Conservation (phyloP, 2,329 filamentous ascomycete genomes). For the Pyrenochaeta sp. region DNA sequence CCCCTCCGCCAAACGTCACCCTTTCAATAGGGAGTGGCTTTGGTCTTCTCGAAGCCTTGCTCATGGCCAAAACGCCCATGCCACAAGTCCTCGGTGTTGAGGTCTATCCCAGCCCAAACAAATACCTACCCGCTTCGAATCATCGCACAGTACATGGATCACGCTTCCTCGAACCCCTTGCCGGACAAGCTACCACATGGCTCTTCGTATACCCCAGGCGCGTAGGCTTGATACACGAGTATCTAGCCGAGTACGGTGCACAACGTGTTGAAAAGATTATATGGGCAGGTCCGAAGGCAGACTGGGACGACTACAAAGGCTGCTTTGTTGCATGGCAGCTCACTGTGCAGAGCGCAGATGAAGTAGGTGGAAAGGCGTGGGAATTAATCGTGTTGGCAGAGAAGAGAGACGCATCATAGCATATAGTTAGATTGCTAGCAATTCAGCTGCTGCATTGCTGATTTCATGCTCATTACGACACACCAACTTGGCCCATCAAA, state of each 20-base stretch:
- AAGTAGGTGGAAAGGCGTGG: constrained; percentile 42
- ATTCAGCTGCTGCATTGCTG: background rate
- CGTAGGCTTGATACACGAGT: constrained; percentile 54
- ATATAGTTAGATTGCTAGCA: too few relatives aligned
- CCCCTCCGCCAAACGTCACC: constrained; percentile 24
- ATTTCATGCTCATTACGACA: too few relatives aligned
- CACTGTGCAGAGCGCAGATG: constrained; percentile 24
- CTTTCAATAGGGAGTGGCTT: constrained; percentile 60
- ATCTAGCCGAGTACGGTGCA: constrained; percentile 48
- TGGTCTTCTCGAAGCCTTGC: constrained; percentile 58
- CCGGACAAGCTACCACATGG: constrained; percentile 54
- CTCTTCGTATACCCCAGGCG: constrained; percentile 63
- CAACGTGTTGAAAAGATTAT: constrained; percentile 46
- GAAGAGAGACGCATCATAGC: background rate
- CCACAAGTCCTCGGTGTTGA: constrained; percentile 57
- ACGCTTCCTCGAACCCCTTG: constrained; percentile 53
- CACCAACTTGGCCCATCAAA: too few relatives aligned
- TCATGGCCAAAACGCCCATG: constrained; percentile 31
- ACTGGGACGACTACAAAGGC: constrained; percentile 49
- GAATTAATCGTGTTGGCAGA: constrained; percentile 35
- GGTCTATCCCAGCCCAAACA: constrained; percentile 55
- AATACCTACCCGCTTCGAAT: constrained; percentile 52
- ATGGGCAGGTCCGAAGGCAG: constrained; percentile 53
- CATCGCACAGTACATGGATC: constrained; percentile 56
- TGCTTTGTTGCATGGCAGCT: constrained; percentile 36